phyloP scores from a whole-genome alignment of 768 basidiomycete species.

The Hemileccinum rubropunctum region DNA sequence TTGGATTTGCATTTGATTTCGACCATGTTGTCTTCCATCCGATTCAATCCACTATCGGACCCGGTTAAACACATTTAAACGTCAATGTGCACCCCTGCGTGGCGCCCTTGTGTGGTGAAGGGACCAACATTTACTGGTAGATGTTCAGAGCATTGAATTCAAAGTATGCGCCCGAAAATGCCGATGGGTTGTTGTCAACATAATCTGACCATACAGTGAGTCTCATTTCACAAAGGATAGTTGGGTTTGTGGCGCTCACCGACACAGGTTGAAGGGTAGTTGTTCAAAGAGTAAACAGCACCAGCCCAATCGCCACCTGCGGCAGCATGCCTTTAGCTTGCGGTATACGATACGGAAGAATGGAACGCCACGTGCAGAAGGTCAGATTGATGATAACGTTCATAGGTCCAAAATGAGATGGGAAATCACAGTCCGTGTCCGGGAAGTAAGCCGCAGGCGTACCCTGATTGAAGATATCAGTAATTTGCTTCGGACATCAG shows the following conservation, averaged over 20 bases:
- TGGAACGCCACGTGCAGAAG: constrained; percentile 15
- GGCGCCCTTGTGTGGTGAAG: background rate
- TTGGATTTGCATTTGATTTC: background rate
- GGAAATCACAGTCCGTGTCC: constrained; percentile 11
- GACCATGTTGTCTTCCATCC: background rate
- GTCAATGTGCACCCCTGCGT: background rate
- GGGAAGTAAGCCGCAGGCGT: constrained; percentile 17
- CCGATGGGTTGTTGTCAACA: constrained; percentile 33
- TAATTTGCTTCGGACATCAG: too few species aligned
- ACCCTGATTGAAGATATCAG: constrained; percentile 6
- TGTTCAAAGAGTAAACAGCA: constrained; percentile 9
- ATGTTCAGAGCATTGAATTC: constrained; percentile 23
- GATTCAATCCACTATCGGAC: background rate
- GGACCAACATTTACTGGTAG: constrained; percentile 9
- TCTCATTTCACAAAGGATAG: background rate
- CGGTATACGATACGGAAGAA: background rate
- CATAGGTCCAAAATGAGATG: constrained; percentile 15
- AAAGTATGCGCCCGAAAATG: constrained; percentile 21
- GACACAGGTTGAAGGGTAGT: constrained; percentile 27
- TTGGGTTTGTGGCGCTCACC: constrained; percentile 15
- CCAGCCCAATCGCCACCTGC: constrained; percentile 33
- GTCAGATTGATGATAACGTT: constrained; percentile 21
- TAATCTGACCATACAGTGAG: constrained; percentile 45
- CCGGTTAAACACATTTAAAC: background rate
- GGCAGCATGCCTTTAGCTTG: background rate